Evolutionary conservation across 768 basidiomycete species (phyloP).

Genomic region (Rhodotorula toruloides): DNA sequence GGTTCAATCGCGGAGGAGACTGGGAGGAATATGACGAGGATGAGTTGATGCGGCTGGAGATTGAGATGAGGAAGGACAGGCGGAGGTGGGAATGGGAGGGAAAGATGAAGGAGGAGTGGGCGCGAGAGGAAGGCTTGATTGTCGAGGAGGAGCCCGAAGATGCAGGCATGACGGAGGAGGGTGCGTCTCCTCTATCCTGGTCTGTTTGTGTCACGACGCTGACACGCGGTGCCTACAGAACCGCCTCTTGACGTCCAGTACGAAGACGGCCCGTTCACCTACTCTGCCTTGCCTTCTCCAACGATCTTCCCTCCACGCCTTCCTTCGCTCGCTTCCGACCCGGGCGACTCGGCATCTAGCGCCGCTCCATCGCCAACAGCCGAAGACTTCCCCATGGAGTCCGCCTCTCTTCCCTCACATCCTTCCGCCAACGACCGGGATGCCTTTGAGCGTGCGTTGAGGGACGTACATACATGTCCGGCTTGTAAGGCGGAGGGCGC

Average conservation of each 20-base stretch:
- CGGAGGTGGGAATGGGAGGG: constrained; percentile 9
- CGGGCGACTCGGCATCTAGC: not conserved
- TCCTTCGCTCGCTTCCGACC: not conserved
- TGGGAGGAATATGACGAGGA: constrained; percentile 25
- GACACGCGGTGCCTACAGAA: not conserved
- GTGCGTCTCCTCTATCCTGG: not conserved
- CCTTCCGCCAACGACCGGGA: too few species aligned
- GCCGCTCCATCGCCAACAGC: not conserved
- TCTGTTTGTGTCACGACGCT: not conserved
- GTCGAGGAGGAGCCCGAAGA: not conserved
- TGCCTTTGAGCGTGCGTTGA: too few species aligned
- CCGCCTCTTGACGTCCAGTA: constrained; percentile 19
- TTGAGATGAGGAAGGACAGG: constrained; percentile 18
- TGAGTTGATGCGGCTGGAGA: constrained; percentile 14
- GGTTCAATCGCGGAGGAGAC: constrained; percentile 16
- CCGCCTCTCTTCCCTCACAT: too few species aligned
- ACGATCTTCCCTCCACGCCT: not conserved
- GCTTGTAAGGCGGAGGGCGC: too few species aligned
- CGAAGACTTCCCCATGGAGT: not conserved
- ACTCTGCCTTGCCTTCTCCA: not conserved
- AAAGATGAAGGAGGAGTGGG: not conserved
- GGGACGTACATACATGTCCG: too few species aligned
- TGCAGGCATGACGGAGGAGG: not conserved
- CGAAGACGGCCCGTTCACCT: constrained; percentile 1
- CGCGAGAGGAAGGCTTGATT: constrained; percentile 3